Evolutionary conservation across 2,329 filamentous ascomycete species (phyloP).

Genomic region (Xylaria sp.): DNA sequence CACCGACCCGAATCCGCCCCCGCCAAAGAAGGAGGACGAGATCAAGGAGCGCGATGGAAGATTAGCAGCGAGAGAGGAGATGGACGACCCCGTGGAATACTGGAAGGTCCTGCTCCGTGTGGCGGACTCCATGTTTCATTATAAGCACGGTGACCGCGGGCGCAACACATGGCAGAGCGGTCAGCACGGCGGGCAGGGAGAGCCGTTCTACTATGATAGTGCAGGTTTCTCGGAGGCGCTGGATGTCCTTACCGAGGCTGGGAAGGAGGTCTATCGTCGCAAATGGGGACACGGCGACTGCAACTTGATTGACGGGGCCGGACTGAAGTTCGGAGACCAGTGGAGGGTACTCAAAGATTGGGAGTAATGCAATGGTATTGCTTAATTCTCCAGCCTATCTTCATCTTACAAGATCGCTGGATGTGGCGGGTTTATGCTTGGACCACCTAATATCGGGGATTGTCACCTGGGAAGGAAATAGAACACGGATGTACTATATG

Average conservation of each 20-base stretch:
- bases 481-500: not conserved
- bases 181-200: constrained; percentile 55
- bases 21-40: constrained; percentile 39
- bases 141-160: constrained; percentile 54
- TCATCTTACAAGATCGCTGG: not conserved
- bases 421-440: not conserved
- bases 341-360: constrained; percentile 60
- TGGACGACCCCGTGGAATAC: constrained; percentile 46
- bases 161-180: constrained; percentile 58
- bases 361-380: constrained; percentile 33
- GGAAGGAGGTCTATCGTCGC: constrained; percentile 50
- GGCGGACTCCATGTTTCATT: constrained; percentile 55
- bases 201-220: constrained; percentile 57
- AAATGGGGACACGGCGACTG: constrained; percentile 62
- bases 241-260: constrained; percentile 52
- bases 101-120: constrained; percentile 46
- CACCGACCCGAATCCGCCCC: constrained; percentile 53
- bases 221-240: constrained; percentile 52
- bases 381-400: not conserved
- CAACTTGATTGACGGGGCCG: constrained; percentile 53
- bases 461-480: not conserved
- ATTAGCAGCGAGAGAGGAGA: constrained; percentile 7
- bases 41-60: constrained; percentile 27
- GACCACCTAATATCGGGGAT: not conserved
- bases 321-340: constrained; percentile 56